Evolutionary conservation across 2,329 filamentous ascomycete genomes (phyloP).

Genomic region (Pseudogymnoascus sp.): DNA sequence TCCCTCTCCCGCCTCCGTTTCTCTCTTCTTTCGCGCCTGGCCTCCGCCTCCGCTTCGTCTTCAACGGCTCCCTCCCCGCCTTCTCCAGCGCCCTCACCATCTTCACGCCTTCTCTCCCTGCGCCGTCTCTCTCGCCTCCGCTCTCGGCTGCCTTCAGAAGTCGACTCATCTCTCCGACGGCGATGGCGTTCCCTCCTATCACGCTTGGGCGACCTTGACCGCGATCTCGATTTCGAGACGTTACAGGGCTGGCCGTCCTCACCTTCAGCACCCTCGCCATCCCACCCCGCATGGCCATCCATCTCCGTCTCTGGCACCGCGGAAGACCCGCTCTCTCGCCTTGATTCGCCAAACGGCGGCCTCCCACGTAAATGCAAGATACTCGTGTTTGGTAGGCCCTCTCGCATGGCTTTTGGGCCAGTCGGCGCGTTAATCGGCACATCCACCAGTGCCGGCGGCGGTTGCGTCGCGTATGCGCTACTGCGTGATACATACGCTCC

Average conservation of each 20-base stretch:
- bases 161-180: neutral
- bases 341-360: conserved; percentile 25
- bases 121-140: conserved; percentile 22
- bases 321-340: conserved; percentile 5
- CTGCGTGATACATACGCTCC: neutral
- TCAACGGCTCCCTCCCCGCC: conserved; percentile 25
- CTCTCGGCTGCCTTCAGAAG: conserved; percentile 18
- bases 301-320: conserved; percentile 21
- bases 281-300: conserved; percentile 22
- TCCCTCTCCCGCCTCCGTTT: conserved; percentile 39
- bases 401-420: conserved; percentile 89
- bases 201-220: conserved; percentile 26
- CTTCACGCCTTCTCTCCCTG: conserved; percentile 27
- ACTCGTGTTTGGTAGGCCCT: conserved; percentile 77
- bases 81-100: conserved; percentile 26
- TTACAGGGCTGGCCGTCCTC: neutral
- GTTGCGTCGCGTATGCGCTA: neutral
- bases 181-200: conserved; percentile 14
- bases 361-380: conserved; percentile 51
- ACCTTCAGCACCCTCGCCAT: conserved; percentile 14
- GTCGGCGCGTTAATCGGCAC: conserved; percentile 71
- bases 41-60: conserved; percentile 23
- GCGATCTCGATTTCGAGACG: conserved; percentile 18
- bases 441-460: conserved; percentile 18
- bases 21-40: conserved; percentile 51